Evolutionary conservation across 805 yeast species (phyloP).

Genomic region (Ogataea salicorniae): DNA sequence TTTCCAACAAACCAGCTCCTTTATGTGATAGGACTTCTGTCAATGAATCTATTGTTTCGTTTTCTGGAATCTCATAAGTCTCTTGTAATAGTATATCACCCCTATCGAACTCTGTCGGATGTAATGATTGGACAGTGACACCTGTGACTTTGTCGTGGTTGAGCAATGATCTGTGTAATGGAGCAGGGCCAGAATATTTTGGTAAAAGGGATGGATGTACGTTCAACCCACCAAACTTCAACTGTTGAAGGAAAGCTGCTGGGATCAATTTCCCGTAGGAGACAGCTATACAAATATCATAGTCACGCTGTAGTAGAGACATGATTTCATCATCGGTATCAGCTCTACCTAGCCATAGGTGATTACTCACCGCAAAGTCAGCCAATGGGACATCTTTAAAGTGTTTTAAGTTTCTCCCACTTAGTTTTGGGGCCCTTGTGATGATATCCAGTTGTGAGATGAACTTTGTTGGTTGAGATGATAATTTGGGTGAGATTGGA

Average conservation of each 20-base stretch:
- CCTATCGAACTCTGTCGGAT: conserved; percentile 78
- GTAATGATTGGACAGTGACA: conserved; percentile 83
- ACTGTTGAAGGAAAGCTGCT: conserved; percentile 38
- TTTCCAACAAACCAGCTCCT: conserved; percentile 57
- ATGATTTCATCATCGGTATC: conserved; percentile 40
- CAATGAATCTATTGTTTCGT: conserved; percentile 43
- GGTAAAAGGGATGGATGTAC: conserved; percentile 93
- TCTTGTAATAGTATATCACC: conserved; percentile 69
- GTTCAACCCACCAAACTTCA: conserved; percentile 69
- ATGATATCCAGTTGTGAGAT: conserved; percentile 47
- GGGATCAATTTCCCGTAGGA: conserved; percentile 88
- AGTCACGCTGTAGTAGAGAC: conserved; percentile 26
- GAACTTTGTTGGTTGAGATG: conserved; percentile 3
- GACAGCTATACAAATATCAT: conserved; percentile 79
- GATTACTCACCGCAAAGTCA: conserved; percentile 29
- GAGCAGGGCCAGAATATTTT: conserved; percentile 79
- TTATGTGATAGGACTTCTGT: conserved; percentile 45
- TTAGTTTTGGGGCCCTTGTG: conserved; percentile 55
- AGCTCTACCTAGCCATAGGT: conserved; percentile 42
- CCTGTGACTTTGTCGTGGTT: conserved; percentile 65
- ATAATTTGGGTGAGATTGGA: too few species aligned
- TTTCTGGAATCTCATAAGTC: conserved; percentile 31
- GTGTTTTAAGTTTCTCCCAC: conserved; percentile 51
- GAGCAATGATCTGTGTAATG: conserved; percentile 74
- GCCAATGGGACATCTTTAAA: conserved; percentile 52